Conservation (phyloP, 257 asterid genomes). For the Apocynum venetum region DNA sequence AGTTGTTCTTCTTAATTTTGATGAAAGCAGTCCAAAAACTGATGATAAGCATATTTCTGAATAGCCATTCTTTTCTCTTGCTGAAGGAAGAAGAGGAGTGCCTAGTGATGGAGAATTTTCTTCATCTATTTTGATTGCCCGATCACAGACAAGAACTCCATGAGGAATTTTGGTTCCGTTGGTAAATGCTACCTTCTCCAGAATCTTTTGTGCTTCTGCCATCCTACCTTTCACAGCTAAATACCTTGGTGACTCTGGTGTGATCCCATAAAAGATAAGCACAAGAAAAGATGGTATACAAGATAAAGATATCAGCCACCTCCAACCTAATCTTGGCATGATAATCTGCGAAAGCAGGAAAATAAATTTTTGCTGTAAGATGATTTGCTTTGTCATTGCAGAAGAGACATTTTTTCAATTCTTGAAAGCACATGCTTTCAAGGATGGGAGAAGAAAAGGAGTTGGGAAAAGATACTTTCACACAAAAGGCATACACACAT, state of each 20-base stretch:
- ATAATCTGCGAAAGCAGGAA: conserved; percentile 21
- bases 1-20: conserved; percentile 44
- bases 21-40: conserved; percentile 37
- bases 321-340: conserved; percentile 45
- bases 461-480: too few relatives aligned
- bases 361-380: not conserved
- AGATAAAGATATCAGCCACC: conserved; percentile 40
- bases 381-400: not conserved
- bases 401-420: not conserved
- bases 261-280: conserved; percentile 20
- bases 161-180: conserved; percentile 31
- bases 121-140: conserved; percentile 13
- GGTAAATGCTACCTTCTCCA: conserved; percentile 24
- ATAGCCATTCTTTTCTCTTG: not conserved
- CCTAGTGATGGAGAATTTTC: conserved; percentile 9
- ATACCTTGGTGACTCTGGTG: conserved; percentile 38
- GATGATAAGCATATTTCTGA: conserved; percentile 29
- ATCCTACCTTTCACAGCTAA: conserved; percentile 29
- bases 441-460: too few relatives aligned
- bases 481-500: not conserved
- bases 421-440: too few relatives aligned
- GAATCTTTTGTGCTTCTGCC: conserved; percentile 22
- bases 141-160: conserved; percentile 28
- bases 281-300: conserved; percentile 29
- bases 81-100: conserved; percentile 1